Evolutionary conservation across 208 protist species (phyloP).

Genomic region (Naegleria lovaniensis): DNA sequence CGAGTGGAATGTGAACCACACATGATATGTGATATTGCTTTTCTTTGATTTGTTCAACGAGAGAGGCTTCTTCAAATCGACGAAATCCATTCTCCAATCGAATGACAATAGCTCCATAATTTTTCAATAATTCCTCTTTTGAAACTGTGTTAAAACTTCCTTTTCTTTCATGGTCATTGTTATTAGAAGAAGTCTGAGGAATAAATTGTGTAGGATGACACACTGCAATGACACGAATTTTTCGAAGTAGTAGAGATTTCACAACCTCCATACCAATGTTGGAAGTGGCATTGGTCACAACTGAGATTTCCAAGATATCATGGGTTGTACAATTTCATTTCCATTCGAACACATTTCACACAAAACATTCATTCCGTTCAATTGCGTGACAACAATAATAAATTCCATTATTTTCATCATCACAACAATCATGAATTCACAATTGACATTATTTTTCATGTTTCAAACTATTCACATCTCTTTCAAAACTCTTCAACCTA

Average conservation of each 20-base stretch:
- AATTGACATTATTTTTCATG: too few relatives aligned
- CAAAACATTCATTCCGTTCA: not conserved
- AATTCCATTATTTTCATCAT: not conserved
- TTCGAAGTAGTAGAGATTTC: not conserved
- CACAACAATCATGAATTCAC: not conserved
- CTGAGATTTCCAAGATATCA: too few relatives aligned
- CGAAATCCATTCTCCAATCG: not conserved
- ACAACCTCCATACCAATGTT: not conserved
- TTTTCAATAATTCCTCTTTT: not conserved
- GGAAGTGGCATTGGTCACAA: not conserved
- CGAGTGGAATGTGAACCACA: not conserved
- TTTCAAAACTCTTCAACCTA: not conserved
- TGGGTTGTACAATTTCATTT: too few relatives aligned
- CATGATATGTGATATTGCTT: not conserved
- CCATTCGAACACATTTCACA: too few relatives aligned
- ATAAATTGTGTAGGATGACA: not conserved
- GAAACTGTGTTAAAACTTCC: too few relatives aligned
- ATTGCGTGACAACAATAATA: not conserved
- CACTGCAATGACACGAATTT: constrained; percentile 15
- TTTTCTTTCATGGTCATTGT: not conserved
- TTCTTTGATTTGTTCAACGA: not conserved
- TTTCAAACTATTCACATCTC: too few relatives aligned
- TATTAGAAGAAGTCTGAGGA: not conserved
- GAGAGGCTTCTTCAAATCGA: not conserved
- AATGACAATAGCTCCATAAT: not conserved